Evolutionary conservation across 1,284 basidiomycete genomes (phyloP).

Genomic region (Marasmius fiardii): DNA sequence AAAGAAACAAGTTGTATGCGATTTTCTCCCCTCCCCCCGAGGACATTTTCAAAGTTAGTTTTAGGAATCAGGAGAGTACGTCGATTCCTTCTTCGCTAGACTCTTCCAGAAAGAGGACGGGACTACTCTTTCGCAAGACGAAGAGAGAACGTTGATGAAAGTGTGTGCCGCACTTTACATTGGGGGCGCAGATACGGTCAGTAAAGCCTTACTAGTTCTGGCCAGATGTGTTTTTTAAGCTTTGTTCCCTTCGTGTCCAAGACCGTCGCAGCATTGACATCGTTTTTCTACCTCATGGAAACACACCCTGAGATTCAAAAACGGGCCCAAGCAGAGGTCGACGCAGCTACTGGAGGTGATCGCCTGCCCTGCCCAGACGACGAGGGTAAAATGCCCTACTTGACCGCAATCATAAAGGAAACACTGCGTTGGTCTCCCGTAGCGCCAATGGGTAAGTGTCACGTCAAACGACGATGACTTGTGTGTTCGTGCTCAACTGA

Average conservation of each 20-base stretch:
- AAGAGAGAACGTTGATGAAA: neutral
- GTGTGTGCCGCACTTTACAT: neutral
- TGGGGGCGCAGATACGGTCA: constrained; percentile 2
- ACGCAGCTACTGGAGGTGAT: constrained; percentile 27
- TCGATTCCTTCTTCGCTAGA: neutral
- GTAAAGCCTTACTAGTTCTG: neutral
- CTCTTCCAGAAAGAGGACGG: neutral
- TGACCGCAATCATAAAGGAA: constrained; percentile 23
- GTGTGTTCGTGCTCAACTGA: neutral
- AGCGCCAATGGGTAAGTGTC: neutral
- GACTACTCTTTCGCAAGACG: neutral
- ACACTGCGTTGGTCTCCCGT: constrained; percentile 3
- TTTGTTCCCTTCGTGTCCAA: neutral
- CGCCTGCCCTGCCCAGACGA: constrained; percentile 30
- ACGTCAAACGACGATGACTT: neutral
- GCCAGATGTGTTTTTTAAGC: neutral
- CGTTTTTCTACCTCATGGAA: constrained; percentile 12
- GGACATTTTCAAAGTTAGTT: neutral
- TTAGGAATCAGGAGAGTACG: neutral
- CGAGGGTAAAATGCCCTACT: constrained; percentile 28
- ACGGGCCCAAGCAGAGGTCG: constrained; percentile 31
- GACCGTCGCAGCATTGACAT: constrained; percentile 1
- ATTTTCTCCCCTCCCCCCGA: neutral
- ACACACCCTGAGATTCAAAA: constrained; percentile 27
- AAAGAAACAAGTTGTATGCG: constrained; percentile 14